Conservation (phyloP, 768 basidiomycete genomes). For the Kwoniella sp. region DNA sequence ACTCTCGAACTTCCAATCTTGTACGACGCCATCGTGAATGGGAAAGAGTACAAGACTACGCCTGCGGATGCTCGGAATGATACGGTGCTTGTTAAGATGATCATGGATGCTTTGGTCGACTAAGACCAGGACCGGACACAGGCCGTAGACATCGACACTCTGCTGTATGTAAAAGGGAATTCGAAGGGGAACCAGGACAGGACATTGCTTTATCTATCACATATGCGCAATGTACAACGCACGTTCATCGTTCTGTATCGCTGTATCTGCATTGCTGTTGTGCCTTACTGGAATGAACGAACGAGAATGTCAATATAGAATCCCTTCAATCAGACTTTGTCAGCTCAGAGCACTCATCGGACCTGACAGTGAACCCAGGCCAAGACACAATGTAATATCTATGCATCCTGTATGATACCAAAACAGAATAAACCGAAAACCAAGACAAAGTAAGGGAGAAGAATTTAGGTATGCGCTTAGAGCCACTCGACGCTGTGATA, state of each 20-base stretch:
- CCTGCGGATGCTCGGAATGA: slow-evolving; percentile 48
- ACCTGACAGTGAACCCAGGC: background rate
- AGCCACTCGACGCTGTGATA: slow-evolving; percentile 39
- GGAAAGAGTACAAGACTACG: slow-evolving; percentile 38
- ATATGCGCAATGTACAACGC: too few relatives aligned
- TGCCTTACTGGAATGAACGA: too few relatives aligned
- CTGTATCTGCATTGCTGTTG: too few relatives aligned
- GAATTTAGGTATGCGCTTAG: slow-evolving; percentile 16
- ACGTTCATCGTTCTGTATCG: too few relatives aligned
- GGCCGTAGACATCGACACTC: background rate
- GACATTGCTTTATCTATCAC: too few relatives aligned
- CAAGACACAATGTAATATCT: slow-evolving; percentile 7
- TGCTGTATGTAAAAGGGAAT: too few relatives aligned
- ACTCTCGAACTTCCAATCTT: slow-evolving; percentile 43
- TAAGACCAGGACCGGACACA: slow-evolving; percentile 3
- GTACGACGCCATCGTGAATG: slow-evolving; percentile 35
- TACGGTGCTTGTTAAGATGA: slow-evolving; percentile 40
- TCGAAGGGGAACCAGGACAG: too few relatives aligned
- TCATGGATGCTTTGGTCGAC: slow-evolving; percentile 43
- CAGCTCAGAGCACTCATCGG: too few relatives aligned
- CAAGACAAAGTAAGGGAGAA: background rate
- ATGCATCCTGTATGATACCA: slow-evolving; percentile 19
- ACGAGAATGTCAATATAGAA: too few relatives aligned
- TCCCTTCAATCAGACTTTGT: too few relatives aligned
- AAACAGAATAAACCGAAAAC: slow-evolving; percentile 2